Percentiles rank a stretch among this genome's conserved stretches.
Conservation (phyloP, 2,329 filamentous ascomycete genomes). For the Paracamarosporium sp. region DNA sequence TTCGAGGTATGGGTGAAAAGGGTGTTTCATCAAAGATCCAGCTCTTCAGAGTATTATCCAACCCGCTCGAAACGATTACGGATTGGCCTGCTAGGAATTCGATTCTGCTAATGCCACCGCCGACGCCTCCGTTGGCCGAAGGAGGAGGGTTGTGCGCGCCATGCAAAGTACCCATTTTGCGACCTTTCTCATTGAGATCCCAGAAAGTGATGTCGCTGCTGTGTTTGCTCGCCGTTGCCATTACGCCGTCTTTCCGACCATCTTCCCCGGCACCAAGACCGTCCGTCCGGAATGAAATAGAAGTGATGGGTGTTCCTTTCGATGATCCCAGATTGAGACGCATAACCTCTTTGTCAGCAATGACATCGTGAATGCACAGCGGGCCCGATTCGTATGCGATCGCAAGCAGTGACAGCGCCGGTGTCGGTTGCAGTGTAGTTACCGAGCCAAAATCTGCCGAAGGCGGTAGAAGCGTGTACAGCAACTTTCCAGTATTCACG, state of each 20-base stretch:
- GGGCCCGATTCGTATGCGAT: constrained; percentile 85
- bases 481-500: constrained; percentile 84
- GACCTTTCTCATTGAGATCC: constrained; percentile 90
- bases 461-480: constrained; percentile 87
- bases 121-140: constrained; percentile 58
- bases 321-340: constrained; percentile 70
- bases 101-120: constrained; percentile 82
- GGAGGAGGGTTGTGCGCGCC: constrained; percentile 84
- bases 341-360: constrained; percentile 76
- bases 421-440: constrained; percentile 84
- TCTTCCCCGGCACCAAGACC: constrained; percentile 87
- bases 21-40: constrained; percentile 97
- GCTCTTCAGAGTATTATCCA: constrained; percentile 91
- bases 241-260: constrained; percentile 82
- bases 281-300: constrained; percentile 90
- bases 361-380: constrained; percentile 81
- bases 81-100: constrained; percentile 91
- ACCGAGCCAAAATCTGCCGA: constrained; percentile 76
- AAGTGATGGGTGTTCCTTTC: constrained; percentile 70
- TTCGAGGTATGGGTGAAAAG: constrained; percentile 84
- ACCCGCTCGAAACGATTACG: constrained; percentile 86
- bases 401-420: constrained; percentile 83
- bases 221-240: constrained; percentile 83
- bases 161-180: constrained; percentile 84
- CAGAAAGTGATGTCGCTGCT: constrained; percentile 93